A percentile compares a stretch with the other conserved stretches of the same genome.
Conservation (phyloP, 2,329 filamentous ascomycete genomes). For the Diaporthe amygdali region DNA sequence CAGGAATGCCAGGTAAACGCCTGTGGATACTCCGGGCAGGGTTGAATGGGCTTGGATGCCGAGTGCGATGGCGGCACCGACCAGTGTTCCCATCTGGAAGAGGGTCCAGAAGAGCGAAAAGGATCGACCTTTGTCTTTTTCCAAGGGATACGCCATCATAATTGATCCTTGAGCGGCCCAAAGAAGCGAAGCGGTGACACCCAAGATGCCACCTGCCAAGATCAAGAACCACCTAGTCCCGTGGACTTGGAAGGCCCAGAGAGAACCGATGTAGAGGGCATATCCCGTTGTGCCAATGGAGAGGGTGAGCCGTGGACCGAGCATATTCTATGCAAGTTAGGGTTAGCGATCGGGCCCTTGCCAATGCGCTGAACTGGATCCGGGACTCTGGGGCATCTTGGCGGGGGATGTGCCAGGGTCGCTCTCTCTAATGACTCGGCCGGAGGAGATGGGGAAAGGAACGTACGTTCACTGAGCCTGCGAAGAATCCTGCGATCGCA, state of each 20-base stretch:
- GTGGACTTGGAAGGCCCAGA: constrained; percentile 29
- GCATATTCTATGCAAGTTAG: constrained; percentile 26
- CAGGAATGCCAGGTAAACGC: constrained; percentile 33
- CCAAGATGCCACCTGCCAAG: constrained; percentile 28
- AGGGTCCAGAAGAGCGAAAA: constrained; percentile 31
- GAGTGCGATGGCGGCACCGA: constrained; percentile 33
- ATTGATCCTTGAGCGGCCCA: constrained; percentile 29
- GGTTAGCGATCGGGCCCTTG: neutral
- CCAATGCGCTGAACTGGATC: neutral
- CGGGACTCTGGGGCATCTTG: neutral
- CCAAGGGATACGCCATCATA: constrained; percentile 28
- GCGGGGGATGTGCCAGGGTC: neutral
- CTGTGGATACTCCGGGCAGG: constrained; percentile 30
- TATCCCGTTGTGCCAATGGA: constrained; percentile 28
- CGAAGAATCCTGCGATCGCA: constrained; percentile 23
- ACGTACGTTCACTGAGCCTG: constrained; percentile 28
- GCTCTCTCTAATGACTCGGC: neutral
- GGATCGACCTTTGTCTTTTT: constrained; percentile 29
- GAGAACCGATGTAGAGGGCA: constrained; percentile 27
- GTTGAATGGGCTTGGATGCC: constrained; percentile 28
- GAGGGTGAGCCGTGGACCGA: constrained; percentile 28
- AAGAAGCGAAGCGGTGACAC: constrained; percentile 27
- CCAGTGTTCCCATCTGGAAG: constrained; percentile 32
- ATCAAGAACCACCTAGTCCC: constrained; percentile 29
- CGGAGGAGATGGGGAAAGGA: neutral